These are phyloP conservation scores for Colletotrichum tanaceti DNA, from an alignment of 2,329 filamentous ascomycete species.

Conservation along the genomic window DNA sequence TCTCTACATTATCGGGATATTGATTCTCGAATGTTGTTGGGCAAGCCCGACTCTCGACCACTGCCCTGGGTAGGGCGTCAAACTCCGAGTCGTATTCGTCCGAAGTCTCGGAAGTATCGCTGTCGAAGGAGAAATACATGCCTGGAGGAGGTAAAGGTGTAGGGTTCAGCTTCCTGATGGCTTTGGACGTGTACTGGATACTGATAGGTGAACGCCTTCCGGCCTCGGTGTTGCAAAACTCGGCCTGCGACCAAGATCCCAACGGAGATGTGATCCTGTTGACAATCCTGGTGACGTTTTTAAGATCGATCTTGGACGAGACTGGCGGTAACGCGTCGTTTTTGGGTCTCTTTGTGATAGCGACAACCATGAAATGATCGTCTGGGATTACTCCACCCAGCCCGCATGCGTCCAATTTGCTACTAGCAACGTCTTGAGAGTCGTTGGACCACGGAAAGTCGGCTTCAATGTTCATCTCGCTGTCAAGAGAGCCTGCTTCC, in stretches of 20 bases:
- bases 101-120: conserved; percentile 49
- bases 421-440: conserved; percentile 53
- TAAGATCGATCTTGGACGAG: conserved; percentile 32
- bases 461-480: conserved; percentile 53
- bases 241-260: conserved; percentile 51
- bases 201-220: conserved; percentile 45
- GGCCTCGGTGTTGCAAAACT: conserved; percentile 13
- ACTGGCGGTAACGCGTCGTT: conserved; percentile 35
- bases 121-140: conserved; percentile 63
- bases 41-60: conserved; percentile 48
- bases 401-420: conserved; percentile 66
- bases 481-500: conserved; percentile 49
- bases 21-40: conserved; percentile 53
- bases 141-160: conserved; percentile 64
- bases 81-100: conserved; percentile 47
- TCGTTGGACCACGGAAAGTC: conserved; percentile 61
- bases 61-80: conserved; percentile 46
- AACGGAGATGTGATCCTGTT: conserved; percentile 56
- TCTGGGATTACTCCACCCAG: conserved; percentile 70
- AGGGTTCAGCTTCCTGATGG: conserved; percentile 58
- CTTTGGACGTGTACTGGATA: conserved; percentile 60
- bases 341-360: conserved; percentile 61
- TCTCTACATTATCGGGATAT: conserved; percentile 54
- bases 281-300: conserved; percentile 55
- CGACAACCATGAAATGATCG: conserved; percentile 71